Base-by-base conservation (phyloP, 2,329 filamentous ascomycete genomes). In the Fusarium aywerte region DNA sequence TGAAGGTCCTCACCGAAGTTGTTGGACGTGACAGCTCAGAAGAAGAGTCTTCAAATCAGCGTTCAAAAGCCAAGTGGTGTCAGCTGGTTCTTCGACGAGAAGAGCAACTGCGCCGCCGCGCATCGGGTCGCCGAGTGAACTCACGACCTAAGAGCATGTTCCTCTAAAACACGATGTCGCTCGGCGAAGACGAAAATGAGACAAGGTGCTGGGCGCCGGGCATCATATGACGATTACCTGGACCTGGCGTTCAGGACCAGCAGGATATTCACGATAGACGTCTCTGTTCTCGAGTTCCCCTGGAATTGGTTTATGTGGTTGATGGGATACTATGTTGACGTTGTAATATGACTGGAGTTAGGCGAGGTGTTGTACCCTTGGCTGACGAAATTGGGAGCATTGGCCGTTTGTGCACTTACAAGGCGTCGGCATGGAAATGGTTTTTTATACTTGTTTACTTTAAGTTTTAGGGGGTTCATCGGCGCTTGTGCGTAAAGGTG, bases 1-100 rank as follows among this genome's bases (percentile, higher is more conserved):
- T 99, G 91, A 89, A 89, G 76, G 91, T 93, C 15, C 87, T 99
- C 21, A 85, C 85, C 4, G 93, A 98, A 40, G 84, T 89, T 52
- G 84, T 88, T 61, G 85, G 87, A 33, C 87, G 87, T 58, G 82
- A 83, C 54, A 81, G 83, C 52, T 78, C 79, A 31, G 83, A 84
- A 13, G 85, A 85, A 39, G 83, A 82, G 25, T 67, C 70, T 36
- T 73, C 67, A 18, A 78, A 75, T n/a, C 74, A 79, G 29, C 81
- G 81, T 55, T 77, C 80, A 60, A 82, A 83, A 71, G 81, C 83
- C 61, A 88, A 88, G 78, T 91, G 89, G 89, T 90, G 88, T 72
- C 88, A 90, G 63, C 77, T 89, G 68, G 85, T 91, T 63, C 80
- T 91, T 67, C 88, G 88, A 81, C 80, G 84, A 67, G 88, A 90